Conservation (phyloP, 768 basidiomycete species). For the Pleurotus giganteus region DNA sequence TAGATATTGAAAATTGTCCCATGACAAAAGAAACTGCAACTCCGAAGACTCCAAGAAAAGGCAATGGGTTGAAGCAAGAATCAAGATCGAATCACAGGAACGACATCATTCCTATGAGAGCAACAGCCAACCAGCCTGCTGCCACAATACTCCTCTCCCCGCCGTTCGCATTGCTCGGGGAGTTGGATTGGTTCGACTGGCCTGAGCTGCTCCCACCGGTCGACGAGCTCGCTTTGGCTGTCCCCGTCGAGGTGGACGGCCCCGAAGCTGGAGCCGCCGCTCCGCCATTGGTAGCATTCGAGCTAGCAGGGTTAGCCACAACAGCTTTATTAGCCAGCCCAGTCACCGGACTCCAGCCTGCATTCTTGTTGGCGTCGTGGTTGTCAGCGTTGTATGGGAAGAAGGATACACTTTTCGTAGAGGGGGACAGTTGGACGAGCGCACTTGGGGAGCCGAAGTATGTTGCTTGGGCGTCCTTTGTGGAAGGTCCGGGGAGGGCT, state of each 20-base stretch:
- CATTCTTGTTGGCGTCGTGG: constrained; percentile 37
- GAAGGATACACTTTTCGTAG: constrained; percentile 57
- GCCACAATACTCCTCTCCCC: background rate
- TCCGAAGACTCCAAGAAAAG: too few relatives aligned
- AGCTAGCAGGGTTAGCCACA: background rate
- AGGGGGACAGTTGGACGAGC: constrained; percentile 63
- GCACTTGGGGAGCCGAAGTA: constrained; percentile 63
- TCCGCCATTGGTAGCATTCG: background rate
- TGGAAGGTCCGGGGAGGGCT: constrained; percentile 54
- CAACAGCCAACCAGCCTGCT: background rate
- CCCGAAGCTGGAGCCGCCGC: background rate
- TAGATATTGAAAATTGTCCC: too few relatives aligned
- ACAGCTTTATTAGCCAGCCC: constrained; percentile 41
- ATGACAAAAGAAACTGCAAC: too few relatives aligned
- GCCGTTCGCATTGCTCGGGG: background rate
- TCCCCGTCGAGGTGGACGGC: background rate
- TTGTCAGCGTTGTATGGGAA: constrained; percentile 54
- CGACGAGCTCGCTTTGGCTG: background rate
- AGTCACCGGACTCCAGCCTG: constrained; percentile 47
- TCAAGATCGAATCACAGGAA: too few relatives aligned
- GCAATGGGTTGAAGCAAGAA: too few relatives aligned
- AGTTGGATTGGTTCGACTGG: too few relatives aligned
- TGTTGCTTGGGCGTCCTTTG: constrained; percentile 55
- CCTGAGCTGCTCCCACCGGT: background rate
- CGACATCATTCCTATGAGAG: background rate